Percentiles rank a stretch among this genome's conserved stretches.
Evolutionary conservation across 257 asterid genomes (phyloP).

Genomic region (Ligustrum vulgare): DNA sequence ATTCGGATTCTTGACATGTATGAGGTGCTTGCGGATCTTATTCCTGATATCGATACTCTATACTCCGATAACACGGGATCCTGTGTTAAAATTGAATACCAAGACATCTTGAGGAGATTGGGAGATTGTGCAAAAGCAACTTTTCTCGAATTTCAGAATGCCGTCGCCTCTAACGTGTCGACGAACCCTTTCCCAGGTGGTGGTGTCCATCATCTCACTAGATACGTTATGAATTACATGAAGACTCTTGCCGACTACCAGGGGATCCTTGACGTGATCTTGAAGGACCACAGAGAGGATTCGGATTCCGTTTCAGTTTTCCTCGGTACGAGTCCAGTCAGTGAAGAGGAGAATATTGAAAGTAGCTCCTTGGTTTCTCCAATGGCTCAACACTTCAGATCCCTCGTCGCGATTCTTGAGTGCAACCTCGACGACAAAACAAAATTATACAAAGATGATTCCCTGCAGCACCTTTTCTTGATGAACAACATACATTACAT

Average conservation of each 20-base stretch:
- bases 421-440: constrained; percentile 66
- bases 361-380: constrained; percentile 39
- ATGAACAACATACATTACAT: constrained; percentile 92
- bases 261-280: constrained; percentile 56
- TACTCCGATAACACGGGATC: constrained; percentile 55
- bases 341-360: constrained; percentile 43
- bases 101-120: constrained; percentile 50
- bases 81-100: constrained; percentile 55
- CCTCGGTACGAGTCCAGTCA: constrained; percentile 49
- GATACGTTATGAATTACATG: constrained; percentile 86
- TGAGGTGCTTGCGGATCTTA: constrained; percentile 74
- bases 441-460: constrained; percentile 72
- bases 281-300: constrained; percentile 53
- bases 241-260: constrained; percentile 65
- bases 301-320: constrained; percentile 30
- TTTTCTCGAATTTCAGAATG: constrained; percentile 75
- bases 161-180: constrained; percentile 64
- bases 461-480: constrained; percentile 70
- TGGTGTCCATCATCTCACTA: constrained; percentile 80
- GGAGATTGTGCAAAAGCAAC: constrained; percentile 77
- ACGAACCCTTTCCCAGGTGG: constrained; percentile 69
- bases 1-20: constrained; percentile 84
- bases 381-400: constrained; percentile 49
- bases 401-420: constrained; percentile 63
- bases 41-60: constrained; percentile 51